A percentile compares a stretch with the other conserved stretches of the same genome.
These are phyloP conservation scores for Colletotrichum sp. DNA, from an alignment of 2,329 filamentous ascomycete species.

Conservation along the genomic window DNA sequence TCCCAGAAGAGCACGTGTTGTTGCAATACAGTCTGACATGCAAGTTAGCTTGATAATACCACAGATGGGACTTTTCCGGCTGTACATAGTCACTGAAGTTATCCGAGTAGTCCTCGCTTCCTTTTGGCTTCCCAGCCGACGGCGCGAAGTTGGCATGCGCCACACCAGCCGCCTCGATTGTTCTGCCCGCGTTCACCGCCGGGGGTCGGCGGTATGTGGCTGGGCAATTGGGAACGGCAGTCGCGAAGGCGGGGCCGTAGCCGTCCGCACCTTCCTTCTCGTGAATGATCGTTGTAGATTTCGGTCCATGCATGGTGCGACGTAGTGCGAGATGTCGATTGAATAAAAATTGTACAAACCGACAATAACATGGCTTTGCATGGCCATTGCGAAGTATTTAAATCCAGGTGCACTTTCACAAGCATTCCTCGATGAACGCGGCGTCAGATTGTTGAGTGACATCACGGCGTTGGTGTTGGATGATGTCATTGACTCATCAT, in stretches of 20 bases:
- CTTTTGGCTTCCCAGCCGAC: not conserved
- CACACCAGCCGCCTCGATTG: not conserved
- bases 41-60: too few species aligned
- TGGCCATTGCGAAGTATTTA: not conserved
- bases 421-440: not conserved
- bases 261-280: not conserved
- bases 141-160: constrained; percentile 4
- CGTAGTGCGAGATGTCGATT: not conserved
- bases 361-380: not conserved
- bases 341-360: rapidly evolving
- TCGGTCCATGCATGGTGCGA: not conserved
- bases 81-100: not conserved
- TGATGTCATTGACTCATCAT: not conserved
- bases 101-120: not conserved
- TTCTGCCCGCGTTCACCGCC: not conserved
- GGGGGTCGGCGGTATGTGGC: not conserved
- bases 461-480: not conserved
- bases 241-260: not conserved
- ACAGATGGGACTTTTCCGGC: too few species aligned
- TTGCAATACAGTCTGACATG: constrained; percentile 21
- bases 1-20: constrained; percentile 46
- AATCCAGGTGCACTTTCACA: not conserved
- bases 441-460: not conserved
- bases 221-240: not conserved
- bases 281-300: not conserved